Evolutionary conservation across 257 asterid species (phyloP).

Genomic region (Parsonsia alboflavescens): DNA sequence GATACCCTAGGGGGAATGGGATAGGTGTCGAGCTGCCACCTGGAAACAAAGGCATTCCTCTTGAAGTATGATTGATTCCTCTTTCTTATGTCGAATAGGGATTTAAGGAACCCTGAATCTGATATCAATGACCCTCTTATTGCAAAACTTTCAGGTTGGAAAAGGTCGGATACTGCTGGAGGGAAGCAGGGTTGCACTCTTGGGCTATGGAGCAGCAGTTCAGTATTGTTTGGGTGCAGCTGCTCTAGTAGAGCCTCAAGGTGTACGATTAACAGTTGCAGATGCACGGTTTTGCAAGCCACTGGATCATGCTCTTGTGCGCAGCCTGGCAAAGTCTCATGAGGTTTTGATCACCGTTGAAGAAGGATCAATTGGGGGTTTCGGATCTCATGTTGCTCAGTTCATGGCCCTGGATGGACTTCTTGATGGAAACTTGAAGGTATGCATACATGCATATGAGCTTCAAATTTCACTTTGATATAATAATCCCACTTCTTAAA

Average conservation of each 20-base stretch:
- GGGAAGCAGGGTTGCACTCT: slow-evolving; percentile 89
- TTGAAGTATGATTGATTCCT: slow-evolving; percentile 50
- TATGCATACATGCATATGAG: slow-evolving; percentile 12
- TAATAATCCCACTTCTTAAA: neutral
- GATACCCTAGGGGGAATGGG: slow-evolving; percentile 95
- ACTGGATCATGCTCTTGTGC: slow-evolving; percentile 62
- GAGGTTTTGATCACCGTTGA: slow-evolving; percentile 81
- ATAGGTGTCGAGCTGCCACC: slow-evolving; percentile 68
- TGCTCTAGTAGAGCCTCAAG: slow-evolving; percentile 46
- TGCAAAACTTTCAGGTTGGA: slow-evolving; percentile 48
- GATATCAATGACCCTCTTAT: too few species aligned
- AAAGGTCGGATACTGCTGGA: slow-evolving; percentile 70
- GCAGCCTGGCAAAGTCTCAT: slow-evolving; percentile 76
- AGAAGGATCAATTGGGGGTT: slow-evolving; percentile 99
- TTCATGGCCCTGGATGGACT: slow-evolving; percentile 93
- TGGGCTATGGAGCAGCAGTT: slow-evolving; percentile 86
- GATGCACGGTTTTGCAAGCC: slow-evolving; percentile 99
- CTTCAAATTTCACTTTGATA: neutral
- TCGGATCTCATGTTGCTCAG: slow-evolving; percentile 93
- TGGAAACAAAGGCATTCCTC: slow-evolving; percentile 81
- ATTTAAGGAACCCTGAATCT: neutral
- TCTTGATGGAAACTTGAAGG: slow-evolving; percentile 87
- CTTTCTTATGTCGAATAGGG: neutral
- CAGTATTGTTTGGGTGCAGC: slow-evolving; percentile 91
- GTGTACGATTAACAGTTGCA: slow-evolving; percentile 67